Conservation (phyloP, 352 stramenopile genomes). For the Pythium sp. region DNA sequence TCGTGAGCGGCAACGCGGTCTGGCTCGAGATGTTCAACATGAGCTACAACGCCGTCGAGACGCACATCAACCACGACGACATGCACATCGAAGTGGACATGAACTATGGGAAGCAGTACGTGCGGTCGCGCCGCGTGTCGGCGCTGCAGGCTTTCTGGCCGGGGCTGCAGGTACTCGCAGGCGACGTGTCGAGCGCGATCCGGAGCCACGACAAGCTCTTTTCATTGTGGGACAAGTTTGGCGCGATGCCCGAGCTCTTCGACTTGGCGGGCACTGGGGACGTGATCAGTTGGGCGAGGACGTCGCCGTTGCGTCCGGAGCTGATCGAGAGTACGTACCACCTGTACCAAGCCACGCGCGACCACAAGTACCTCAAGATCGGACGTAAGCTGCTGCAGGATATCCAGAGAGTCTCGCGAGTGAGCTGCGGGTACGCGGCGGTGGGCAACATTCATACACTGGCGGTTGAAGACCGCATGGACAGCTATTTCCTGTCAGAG, state of each 20-base stretch:
- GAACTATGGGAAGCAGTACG: conserved; percentile 53
- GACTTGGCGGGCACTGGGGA: conserved; percentile 56
- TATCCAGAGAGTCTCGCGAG: conserved; percentile 84
- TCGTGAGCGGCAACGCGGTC: conserved; percentile 92
- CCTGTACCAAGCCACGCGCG: conserved; percentile 88
- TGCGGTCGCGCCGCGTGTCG: conserved; percentile 68
- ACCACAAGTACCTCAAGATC: conserved; percentile 89
- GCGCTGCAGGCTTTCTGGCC: conserved; percentile 97
- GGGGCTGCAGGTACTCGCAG: conserved; percentile 93
- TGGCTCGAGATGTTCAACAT: conserved; percentile 92
- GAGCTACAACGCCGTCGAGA: conserved; percentile 77
- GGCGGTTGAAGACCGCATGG: conserved; percentile 96
- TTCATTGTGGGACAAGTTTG: conserved; percentile 92
- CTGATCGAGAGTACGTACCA: conserved; percentile 97
- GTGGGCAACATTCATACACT: conserved; percentile 90
- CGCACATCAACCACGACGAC: conserved; percentile 68
- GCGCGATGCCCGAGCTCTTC: conserved; percentile 95
- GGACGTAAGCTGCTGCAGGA: conserved; percentile 85
- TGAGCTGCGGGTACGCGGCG: conserved; percentile 92
- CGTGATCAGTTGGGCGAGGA: conserved; percentile 74
- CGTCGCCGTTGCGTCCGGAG: conserved; percentile 95
- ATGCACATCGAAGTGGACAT: conserved; percentile 89
- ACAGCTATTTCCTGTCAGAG: conserved; percentile 98
- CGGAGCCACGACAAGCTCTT: conserved; percentile 93
- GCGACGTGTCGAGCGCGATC: conserved; percentile 89